These are phyloP conservation scores for Strobilomyces confusus DNA, from an alignment of 768 basidiomycete species.

Conservation along the genomic window DNA sequence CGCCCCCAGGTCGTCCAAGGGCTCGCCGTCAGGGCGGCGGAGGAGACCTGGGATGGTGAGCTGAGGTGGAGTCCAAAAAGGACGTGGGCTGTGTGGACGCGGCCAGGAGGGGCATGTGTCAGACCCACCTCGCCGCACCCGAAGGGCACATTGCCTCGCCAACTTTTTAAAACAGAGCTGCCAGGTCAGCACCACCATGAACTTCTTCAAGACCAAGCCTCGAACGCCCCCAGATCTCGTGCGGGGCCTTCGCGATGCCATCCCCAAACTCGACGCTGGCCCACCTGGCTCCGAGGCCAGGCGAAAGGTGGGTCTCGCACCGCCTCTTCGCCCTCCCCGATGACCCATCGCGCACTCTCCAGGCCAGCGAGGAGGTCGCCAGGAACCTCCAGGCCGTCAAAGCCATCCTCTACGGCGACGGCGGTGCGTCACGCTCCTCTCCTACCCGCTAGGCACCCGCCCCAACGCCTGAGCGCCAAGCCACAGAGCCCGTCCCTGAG, in stretches of 20 bases:
- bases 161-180: not conserved
- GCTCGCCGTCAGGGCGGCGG: not conserved
- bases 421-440: conserved; percentile 49
- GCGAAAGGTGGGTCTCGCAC: conserved; percentile 63
- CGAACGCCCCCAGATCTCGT: conserved; percentile 88
- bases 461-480: not conserved
- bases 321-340: not conserved
- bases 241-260: conserved; percentile 71
- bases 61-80: conserved; percentile 9
- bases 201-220: conserved; percentile 93
- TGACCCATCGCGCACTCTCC: conserved; percentile 4
- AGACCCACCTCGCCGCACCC: conserved; percentile 1
- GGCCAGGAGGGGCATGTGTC: conserved; percentile 15
- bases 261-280: conserved; percentile 69
- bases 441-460: not conserved
- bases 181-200: conserved; percentile 50
- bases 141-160: conserved; percentile 2
- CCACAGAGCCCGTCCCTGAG: conserved; percentile 78
- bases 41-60: not conserved
- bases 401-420: conserved; percentile 80
- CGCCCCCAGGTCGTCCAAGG: no score
- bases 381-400: conserved; percentile 92
- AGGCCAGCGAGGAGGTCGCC: conserved; percentile 88
- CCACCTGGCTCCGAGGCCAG: conserved; percentile 73
- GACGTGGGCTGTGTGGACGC: conserved; percentile 13